Base-by-base conservation (phyloP, 805 yeast species). In the Candida namnaoensis region DNA sequence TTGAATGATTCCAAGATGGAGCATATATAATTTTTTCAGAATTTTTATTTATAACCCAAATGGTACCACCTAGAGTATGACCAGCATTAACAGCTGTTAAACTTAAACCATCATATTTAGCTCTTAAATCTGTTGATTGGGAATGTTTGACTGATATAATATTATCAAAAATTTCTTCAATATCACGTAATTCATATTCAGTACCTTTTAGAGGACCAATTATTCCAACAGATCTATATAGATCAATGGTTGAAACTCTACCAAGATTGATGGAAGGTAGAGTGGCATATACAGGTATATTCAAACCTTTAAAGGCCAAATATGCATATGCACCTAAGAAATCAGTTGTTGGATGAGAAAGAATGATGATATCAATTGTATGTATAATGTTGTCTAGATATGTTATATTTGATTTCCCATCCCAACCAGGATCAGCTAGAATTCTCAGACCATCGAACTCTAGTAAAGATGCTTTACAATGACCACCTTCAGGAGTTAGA, bases 1-100 rank as follows among this genome's bases (percentile, higher is more conserved):
- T 80, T 1, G 97, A 81, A 57, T 93, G 98, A 58, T 90, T 91
- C 98, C 98, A 93, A 37, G 84, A 78, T 2, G 93, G 88, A 0
- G 96, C 95, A 59, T 88, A 87, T 3, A 91, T 67, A n/a, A 90
- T 65, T 47, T 82, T 82, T 49, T 91, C 97, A 14, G 80, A 74
- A 46, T 82, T 79, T 42, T 80, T 80, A 37, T 74, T 72, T 10
- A 91, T 59, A 33, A 81, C 66, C 97, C 97, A 90, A 37, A 90
- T 77, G 0, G 95, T 78, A 12, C 99, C 98, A 46, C 99, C 99
- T 27, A 93, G 69, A 0, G 95, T 72, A 56, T 87, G 96, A 4
- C 99, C 99, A 0, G 97, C 81, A 58, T 85, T 88, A 50, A 80
- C 79, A 0, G 97, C 95, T 0, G 95, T 80, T 23, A 91, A 65